Base-by-base conservation (phyloP, 305 asterid genomes). In the Fraxinus sp. region DNA sequence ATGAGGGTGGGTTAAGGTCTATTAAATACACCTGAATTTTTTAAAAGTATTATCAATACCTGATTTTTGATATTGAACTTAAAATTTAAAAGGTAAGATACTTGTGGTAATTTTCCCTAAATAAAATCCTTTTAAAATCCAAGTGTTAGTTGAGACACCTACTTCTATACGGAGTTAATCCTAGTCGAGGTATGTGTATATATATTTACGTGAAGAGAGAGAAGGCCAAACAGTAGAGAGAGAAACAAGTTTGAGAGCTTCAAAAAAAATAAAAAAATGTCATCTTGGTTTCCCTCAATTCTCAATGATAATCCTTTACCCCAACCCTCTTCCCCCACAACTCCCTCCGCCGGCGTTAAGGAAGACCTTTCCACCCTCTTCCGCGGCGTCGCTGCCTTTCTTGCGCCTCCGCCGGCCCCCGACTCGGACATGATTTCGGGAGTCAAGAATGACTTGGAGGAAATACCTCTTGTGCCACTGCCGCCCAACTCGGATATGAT, bases 301-400 rank as follows among this genome's bases (percentile, higher is more conserved):
- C 89, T 90, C 90, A 88, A 90, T 8, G 77, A 32, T 37, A 73
- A 74, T 87, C 18, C 79, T 41, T 70, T 85, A 10, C 79, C 84
- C 5, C 82, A 78, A 36, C 22, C 81, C 13, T 62, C 88, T 81
- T n/a, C 87, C 43, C 83, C 88, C 33, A 70, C 26, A 49, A 80
- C 70, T 79, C 88, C 90, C 35, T 46, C 86, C 16, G 41, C 88
- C 70, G 87, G 87, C 73, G 87, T 87, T 43, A 87, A 83, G 14
- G 88, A 85, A 1, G 92, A 89, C 79, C 87, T 88, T 75, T 81
- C 92, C 10, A 87, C 87, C 81, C 86, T 92, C 33, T 86, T 89
- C 80, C 90, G 93, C 77, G 94, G 95, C n/a, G 93, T 91, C 73
- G 92, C 95, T 68, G 87, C 91, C 83, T 91, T 92, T 75, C 91